phyloP scores from a whole-genome alignment of 768 basidiomycete genomes.

The Suillus brevipes region DNA sequence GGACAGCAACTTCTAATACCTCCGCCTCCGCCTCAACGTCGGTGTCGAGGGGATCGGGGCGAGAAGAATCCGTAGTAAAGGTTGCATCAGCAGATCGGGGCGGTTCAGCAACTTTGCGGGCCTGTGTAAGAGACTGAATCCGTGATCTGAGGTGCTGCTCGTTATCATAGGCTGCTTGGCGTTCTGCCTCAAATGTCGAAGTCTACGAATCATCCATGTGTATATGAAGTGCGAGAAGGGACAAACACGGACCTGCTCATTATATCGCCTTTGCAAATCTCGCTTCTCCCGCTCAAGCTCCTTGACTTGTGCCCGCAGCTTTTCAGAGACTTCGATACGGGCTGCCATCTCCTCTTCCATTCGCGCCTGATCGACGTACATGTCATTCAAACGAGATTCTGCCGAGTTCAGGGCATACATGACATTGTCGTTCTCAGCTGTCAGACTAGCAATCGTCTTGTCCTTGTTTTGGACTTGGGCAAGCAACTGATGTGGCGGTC shows the following conservation, averaged over 20 bases:
- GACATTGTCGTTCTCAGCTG: constrained; percentile 64
- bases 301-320: constrained; percentile 75
- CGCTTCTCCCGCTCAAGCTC: constrained; percentile 89
- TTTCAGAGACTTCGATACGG: constrained; percentile 80
- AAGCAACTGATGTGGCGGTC: constrained; percentile 54
- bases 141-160: constrained; percentile 92
- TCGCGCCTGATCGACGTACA: constrained; percentile 79
- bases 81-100: constrained; percentile 32
- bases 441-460: constrained; percentile 58
- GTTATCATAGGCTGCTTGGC: constrained; percentile 90
- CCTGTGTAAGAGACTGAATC: constrained; percentile 75
- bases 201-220: constrained; percentile 46
- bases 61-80: neutral
- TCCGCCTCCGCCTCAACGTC: constrained; percentile 46
- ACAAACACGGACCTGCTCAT: constrained; percentile 67
- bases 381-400: constrained; percentile 72
- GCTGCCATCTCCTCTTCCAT: constrained; percentile 82
- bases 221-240: constrained; percentile 17
- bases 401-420: constrained; percentile 64
- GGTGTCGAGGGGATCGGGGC: constrained; percentile 14
- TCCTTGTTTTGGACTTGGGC: constrained; percentile 80
- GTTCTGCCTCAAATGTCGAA: constrained; percentile 87
- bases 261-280: constrained; percentile 78
- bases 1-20: constrained; percentile 35
- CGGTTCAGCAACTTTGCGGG: constrained; percentile 54